Percentiles rank a stretch among this genome's conserved stretches.
Conservation (phyloP, 805 yeast species). For the Saturnispora kantuleensis region DNA sequence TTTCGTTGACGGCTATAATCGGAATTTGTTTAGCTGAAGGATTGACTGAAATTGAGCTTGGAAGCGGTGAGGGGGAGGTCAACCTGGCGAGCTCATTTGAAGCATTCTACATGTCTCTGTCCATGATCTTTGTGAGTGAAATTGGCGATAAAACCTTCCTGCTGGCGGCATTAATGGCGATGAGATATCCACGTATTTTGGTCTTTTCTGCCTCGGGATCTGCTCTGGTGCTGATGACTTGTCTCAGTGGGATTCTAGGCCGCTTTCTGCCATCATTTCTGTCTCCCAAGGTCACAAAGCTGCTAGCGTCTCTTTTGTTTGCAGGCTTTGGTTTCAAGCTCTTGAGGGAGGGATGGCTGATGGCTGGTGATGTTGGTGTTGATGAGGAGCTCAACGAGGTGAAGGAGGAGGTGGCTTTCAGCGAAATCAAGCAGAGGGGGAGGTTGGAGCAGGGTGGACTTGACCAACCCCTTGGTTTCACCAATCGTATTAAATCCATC, state of each 20-base stretch:
- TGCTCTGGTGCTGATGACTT: constrained; percentile 83
- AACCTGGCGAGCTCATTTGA: constrained; percentile 3
- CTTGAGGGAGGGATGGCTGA: constrained; percentile 68
- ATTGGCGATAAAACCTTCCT: constrained; percentile 96
- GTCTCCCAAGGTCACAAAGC: constrained; percentile 70
- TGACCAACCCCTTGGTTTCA: neutral
- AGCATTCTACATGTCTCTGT: constrained; percentile 65
- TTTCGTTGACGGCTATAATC: no score
- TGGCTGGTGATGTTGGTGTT: constrained; percentile 77
- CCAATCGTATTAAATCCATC: constrained; percentile 34
- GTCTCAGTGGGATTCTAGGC: constrained; percentile 84
- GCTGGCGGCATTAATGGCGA: constrained; percentile 96
- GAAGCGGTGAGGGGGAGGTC: no score
- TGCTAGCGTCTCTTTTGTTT: constrained; percentile 72
- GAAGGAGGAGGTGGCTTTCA: constrained; percentile 77
- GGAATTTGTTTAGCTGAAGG: no score
- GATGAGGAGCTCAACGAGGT: constrained; percentile 96
- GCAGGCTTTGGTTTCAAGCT: constrained; percentile 73
- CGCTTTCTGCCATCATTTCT: constrained; percentile 80
- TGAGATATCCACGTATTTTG: constrained; percentile 74
- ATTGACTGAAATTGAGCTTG: no score
- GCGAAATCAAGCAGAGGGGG: constrained; percentile 47
- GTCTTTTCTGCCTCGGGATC: constrained; percentile 86
- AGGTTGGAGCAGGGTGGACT: constrained; percentile 27
- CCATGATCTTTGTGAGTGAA: constrained; percentile 93